Evolutionary conservation across 306 rosid species (phyloP).

Genomic region (Medicago arabica): DNA sequence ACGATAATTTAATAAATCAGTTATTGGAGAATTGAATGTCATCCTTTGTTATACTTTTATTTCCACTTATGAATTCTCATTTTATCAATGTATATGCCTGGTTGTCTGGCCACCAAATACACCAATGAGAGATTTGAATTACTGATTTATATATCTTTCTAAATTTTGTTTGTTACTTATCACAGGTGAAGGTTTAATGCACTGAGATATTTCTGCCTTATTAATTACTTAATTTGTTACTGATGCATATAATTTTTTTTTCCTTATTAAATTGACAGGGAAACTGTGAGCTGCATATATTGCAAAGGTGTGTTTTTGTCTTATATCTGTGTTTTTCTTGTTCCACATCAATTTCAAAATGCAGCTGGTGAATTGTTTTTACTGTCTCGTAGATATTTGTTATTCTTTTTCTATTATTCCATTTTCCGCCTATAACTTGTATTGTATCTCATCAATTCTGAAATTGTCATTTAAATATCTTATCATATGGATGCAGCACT

Average conservation of each 20-base stretch:
- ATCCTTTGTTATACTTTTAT: conserved; percentile 12
- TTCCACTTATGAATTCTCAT: background rate
- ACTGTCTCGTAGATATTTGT: conserved; percentile 15
- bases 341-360: conserved; percentile 20
- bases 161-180: conserved; percentile 29
- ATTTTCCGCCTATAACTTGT: conserved; percentile 20
- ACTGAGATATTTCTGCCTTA: conserved; percentile 17
- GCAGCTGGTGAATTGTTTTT: conserved; percentile 32
- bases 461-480: conserved; percentile 21
- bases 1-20: conserved; percentile 9
- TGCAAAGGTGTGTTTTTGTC: conserved; percentile 67
- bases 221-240: conserved; percentile 28
- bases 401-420: conserved; percentile 15
- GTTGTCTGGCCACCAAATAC: conserved; percentile 1
- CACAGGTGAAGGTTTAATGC: conserved; percentile 16
- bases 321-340: conserved; percentile 32
- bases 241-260: conserved; percentile 19
- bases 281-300: conserved; percentile 79
- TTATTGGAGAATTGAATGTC: conserved; percentile 19
- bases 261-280: conserved; percentile 60
- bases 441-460: conserved; percentile 13
- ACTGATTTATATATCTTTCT: conserved; percentile 32
- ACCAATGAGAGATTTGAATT: background rate
- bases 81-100: background rate
- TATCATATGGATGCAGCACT: conserved; percentile 22